Evolutionary conservation across 768 basidiomycete species (phyloP), one percentile per base, ranked within the genome.

Genomic region (Roridomyces roridus): DNA sequence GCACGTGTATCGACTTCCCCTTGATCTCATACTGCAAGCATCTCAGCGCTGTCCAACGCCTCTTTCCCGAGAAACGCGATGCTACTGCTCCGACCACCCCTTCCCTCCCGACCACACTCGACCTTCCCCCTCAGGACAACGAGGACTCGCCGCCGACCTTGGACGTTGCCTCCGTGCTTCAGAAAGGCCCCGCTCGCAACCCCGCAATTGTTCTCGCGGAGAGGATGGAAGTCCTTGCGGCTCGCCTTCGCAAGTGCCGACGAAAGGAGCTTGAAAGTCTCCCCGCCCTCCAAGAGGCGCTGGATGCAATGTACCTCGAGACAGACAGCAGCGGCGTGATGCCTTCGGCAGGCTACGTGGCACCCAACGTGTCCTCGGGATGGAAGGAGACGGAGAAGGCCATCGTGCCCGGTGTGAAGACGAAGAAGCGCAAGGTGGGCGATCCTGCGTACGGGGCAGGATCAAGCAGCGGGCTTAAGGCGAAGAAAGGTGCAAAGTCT

Each of bases 1-100:
- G 48, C 35, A 20, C 6, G 6, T 49, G 48, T 24, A 7, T 34
- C 15, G 36, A n/a, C 18, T 65, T 51, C 31, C 61, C 60, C 5
- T 14, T 23, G 8, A 51, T 65, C 12, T 15, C 37, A 2, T 65
- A 63, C 25, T 67, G 66, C 45, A 63, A 65, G 24, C 64, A 67
- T 36, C 54, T 67, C 18, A 35, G 18, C 20, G 63, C 59, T 1
- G 55, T 65, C 10, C 55, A 59, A 34, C n/a, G 5, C 5, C 37
- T 46, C 14, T 65, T 53, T 35, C 15, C n/a, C 9, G 21, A 21
- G 18, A 17, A 6, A 21, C 6, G 15, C 20, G 6, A 40, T 17
- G 6, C 39, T 7, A 21, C 39, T 40, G 39, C 20, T n/a, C 17
- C 14, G 29, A 14, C 29, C 29, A 31, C 7, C 29, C 15, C 17